phyloP scores from a whole-genome alignment of 768 basidiomycete species.

The Termitomyces sp. region DNA sequence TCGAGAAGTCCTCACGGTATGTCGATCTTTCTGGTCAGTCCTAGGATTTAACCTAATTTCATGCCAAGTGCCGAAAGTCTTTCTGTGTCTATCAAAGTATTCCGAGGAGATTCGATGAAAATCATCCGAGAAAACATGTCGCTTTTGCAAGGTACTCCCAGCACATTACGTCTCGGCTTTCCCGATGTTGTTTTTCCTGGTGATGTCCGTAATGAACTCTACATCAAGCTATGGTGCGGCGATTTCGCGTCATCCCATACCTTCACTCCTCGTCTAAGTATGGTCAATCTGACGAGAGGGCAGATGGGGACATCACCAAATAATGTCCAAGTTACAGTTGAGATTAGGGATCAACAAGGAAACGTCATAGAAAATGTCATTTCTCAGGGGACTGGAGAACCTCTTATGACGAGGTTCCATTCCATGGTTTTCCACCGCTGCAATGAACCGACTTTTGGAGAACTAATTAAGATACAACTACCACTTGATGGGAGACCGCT shows the following conservation, averaged over 20 bases:
- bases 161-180: slow-evolving; percentile 85
- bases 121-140: slow-evolving; percentile 83
- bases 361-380: slow-evolving; percentile 63
- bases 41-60: not conserved
- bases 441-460: slow-evolving; percentile 87
- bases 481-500: slow-evolving; percentile 60
- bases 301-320: slow-evolving; percentile 48
- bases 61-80: slow-evolving; percentile 87
- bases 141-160: slow-evolving; percentile 72
- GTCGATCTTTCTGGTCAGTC: slow-evolving; percentile 13
- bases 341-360: slow-evolving; percentile 75
- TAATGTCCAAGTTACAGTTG: slow-evolving; percentile 87
- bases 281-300: slow-evolving; percentile 55
- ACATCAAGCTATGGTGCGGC: slow-evolving; percentile 94
- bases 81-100: slow-evolving; percentile 79
- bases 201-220: slow-evolving; percentile 89
- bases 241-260: slow-evolving; percentile 63
- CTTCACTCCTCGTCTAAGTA: slow-evolving; percentile 46
- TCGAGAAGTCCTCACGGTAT: slow-evolving; percentile 76
- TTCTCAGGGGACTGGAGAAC: slow-evolving; percentile 82
- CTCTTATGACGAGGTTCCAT: slow-evolving; percentile 71
- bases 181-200: slow-evolving; percentile 96
- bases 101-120: slow-evolving; percentile 73
- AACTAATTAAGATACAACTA: slow-evolving; percentile 84
- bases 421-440: slow-evolving; percentile 90